These are phyloP conservation scores for Fusarium pseudoanthophilum DNA, from an alignment of 2,329 filamentous ascomycete genomes.

Conservation along the genomic window DNA sequence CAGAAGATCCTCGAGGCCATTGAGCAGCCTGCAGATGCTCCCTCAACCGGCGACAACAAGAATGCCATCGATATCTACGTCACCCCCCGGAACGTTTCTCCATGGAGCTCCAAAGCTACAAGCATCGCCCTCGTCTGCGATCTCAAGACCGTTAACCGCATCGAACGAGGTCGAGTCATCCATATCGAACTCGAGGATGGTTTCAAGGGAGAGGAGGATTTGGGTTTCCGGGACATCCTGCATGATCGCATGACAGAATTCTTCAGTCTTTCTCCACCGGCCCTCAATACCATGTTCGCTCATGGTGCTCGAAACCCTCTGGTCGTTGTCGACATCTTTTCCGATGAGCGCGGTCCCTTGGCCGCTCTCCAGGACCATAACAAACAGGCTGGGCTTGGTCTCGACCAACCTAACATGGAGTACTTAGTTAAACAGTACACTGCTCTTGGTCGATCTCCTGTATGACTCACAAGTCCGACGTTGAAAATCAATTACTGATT, in stretches of 20 bases:
- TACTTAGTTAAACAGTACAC: constrained; percentile 79
- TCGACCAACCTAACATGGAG: constrained; percentile 90
- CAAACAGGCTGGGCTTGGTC: constrained; percentile 81
- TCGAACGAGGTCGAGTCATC: constrained; percentile 87
- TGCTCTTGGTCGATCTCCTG: constrained; percentile 64
- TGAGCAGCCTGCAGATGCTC: constrained; percentile 43
- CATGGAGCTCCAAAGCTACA: constrained; percentile 97
- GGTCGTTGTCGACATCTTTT: constrained; percentile 79
- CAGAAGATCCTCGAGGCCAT: constrained; percentile 59
- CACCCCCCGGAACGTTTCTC: constrained; percentile 86
- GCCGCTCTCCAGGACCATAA: constrained; percentile 85
- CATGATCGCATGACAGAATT: constrained; percentile 97
- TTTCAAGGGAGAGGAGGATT: constrained; percentile 59
- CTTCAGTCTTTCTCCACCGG: constrained; percentile 73
- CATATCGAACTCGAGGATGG: constrained; percentile 69
- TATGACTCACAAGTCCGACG: constrained; percentile 49
- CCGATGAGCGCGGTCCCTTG: constrained; percentile 71
- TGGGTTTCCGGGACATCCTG: constrained; percentile 73
- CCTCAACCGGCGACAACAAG: constrained; percentile 50
- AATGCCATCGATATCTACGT: constrained; percentile 74
- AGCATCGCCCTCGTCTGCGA: constrained; percentile 94
- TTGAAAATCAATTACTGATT: constrained; percentile 35
- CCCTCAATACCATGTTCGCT: constrained; percentile 81
- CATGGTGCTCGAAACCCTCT: constrained; percentile 72
- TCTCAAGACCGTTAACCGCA: constrained; percentile 76